Conservation (phyloP, 306 rosid species). For the Castanospermum australe region DNA sequence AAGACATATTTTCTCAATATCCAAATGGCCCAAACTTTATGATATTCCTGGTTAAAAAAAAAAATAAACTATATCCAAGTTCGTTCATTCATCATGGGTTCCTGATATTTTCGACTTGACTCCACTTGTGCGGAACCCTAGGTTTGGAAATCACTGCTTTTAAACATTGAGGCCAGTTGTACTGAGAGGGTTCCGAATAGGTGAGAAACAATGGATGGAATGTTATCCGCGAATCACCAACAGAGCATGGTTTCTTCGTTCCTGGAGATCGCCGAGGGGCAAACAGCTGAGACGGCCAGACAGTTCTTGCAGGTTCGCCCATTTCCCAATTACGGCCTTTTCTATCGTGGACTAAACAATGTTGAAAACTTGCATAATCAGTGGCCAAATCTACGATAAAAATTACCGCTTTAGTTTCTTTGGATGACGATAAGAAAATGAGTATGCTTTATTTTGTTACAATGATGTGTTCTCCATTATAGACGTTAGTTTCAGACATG, state of each 20-base stretch:
- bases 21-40: no score
- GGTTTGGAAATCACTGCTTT: no score
- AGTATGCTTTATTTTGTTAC: not conserved
- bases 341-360: not conserved
- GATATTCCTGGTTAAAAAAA: no score
- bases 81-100: no score
- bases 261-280: constrained; percentile 26
- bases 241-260: constrained; percentile 14
- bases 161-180: no score
- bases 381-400: not conserved
- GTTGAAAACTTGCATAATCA: not conserved
- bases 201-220: constrained; percentile 8
- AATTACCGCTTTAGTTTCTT: not conserved
- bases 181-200: not conserved
- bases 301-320: constrained; percentile 8
- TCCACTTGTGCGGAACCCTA: no score
- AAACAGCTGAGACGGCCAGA: constrained; percentile 15
- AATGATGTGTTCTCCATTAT: no score
- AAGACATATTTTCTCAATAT: no score
- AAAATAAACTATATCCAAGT: no score
- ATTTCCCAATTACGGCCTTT: not conserved
- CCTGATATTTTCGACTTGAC: no score
- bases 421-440: not conserved
- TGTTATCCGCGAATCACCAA: not conserved
- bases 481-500: no score